phyloP scores from a whole-genome alignment of 495 filamentous ascomycete genomes.

The Penicillium egyptiacum region DNA sequence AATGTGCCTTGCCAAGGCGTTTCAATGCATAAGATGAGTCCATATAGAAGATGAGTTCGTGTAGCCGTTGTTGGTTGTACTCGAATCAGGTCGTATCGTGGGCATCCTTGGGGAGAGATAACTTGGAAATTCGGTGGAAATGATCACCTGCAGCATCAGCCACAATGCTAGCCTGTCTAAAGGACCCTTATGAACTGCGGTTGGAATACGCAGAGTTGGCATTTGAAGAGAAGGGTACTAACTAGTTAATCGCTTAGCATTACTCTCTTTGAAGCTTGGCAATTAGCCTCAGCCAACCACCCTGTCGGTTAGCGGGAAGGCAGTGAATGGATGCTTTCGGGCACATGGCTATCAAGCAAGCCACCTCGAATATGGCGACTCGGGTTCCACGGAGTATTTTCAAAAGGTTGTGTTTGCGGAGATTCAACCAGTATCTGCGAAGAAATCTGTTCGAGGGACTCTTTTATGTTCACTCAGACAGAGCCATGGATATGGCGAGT shows the following conservation, averaged over 20 bases:
- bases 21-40: neutral
- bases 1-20: conserved; percentile 8
- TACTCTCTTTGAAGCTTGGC: conserved; percentile 12
- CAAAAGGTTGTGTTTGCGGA: neutral
- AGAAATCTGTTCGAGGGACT: neutral
- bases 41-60: neutral
- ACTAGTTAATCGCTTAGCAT: conserved; percentile 13
- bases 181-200: neutral
- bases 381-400: neutral
- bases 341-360: neutral
- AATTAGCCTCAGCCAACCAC: conserved; percentile 2
- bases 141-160: neutral
- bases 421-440: too few species aligned
- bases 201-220: neutral
- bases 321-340: neutral
- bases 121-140: neutral
- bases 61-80: neutral
- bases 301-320: neutral
- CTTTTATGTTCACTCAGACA: neutral
- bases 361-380: neutral
- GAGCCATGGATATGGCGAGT: neutral
- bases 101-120: too few species aligned
- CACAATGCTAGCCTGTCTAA: neutral
- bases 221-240: neutral
- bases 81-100: neutral